Evolutionary conservation across 106 monocot species (phyloP).

Genomic region (Iris macrosiphon): DNA sequence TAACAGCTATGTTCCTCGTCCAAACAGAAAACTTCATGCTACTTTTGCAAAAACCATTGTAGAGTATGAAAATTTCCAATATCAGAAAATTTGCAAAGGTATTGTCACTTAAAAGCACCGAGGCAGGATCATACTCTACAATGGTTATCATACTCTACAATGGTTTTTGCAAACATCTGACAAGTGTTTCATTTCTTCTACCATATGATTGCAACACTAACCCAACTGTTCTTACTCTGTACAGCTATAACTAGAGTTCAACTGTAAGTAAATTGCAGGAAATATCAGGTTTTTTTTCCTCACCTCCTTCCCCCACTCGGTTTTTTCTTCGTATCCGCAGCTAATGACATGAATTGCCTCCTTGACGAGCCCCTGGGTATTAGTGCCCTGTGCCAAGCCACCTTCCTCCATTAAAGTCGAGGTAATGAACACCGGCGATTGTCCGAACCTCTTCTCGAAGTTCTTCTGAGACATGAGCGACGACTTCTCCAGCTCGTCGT

Average conservation of each 20-base stretch:
- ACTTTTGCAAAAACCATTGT: no score
- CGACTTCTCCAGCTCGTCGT: conserved; percentile 79
- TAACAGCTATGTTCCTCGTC: no score
- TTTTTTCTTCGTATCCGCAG: conserved; percentile 87
- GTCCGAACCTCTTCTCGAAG: conserved; percentile 94
- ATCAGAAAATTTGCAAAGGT: no score
- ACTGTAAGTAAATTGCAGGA: not conserved
- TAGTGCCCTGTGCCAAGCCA: conserved; percentile 46
- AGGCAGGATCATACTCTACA: no score
- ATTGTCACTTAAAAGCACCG: no score
- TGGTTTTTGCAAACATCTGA: no score
- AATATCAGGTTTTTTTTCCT: not conserved
- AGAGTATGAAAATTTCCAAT: no score
- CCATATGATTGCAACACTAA: no score
- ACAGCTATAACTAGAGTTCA: not conserved
- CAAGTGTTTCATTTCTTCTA: no score
- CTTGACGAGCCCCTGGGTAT: conserved; percentile 45
- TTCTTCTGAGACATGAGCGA: conserved; percentile 93
- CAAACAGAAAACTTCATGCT: no score
- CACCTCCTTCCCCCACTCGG: conserved; percentile 93
- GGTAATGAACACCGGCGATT: conserved; percentile 89
- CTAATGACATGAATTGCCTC: conserved; percentile 93
- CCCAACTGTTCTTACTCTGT: not conserved
- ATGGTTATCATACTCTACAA: no score
- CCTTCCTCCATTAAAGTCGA: conserved; percentile 91